Evolutionary conservation across 176 grass and related monocot genomes (phyloP).

Genomic region (Oryza glaberrima): DNA sequence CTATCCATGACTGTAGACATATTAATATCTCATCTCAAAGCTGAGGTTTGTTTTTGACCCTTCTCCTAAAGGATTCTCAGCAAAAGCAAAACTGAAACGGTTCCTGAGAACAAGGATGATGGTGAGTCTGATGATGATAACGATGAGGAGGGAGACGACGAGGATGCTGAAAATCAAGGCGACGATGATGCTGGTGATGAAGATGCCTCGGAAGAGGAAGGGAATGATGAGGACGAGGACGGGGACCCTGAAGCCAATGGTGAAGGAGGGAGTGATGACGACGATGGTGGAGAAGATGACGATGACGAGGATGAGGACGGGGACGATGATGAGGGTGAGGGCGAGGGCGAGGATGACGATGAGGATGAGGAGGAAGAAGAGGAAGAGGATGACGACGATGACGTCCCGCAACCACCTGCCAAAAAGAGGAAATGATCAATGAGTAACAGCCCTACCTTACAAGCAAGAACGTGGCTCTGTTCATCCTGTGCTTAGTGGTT

Average conservation of each 20-base stretch:
- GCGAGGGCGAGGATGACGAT: neutral
- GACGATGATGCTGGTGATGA: constrained; percentile 41
- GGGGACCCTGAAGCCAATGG: constrained; percentile 48
- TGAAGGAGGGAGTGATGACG: constrained; percentile 45
- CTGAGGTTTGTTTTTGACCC: constrained; percentile 15
- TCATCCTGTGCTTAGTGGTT: constrained; percentile 10
- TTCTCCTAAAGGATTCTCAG: constrained; percentile 32
- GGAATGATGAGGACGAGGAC: constrained; percentile 40
- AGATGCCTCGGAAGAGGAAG: constrained; percentile 36
- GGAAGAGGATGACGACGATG: constrained; percentile 47
- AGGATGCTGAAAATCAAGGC: constrained; percentile 40
- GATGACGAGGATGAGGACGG: constrained; percentile 8
- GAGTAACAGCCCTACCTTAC: neutral
- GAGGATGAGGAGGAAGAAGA: constrained; percentile 17
- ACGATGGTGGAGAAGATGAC: constrained; percentile 11
- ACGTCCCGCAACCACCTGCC: constrained; percentile 52
- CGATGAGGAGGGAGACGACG: constrained; percentile 43
- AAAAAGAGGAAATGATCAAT: constrained; percentile 59
- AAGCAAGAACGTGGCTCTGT: constrained; percentile 1
- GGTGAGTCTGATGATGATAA: constrained; percentile 61
- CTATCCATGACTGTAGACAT: neutral
- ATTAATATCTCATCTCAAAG: neutral
- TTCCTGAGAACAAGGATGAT: constrained; percentile 53
- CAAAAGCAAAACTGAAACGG: constrained; percentile 43
- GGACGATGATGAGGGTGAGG: neutral